phyloP scores from a whole-genome alignment of 2,329 filamentous ascomycete genomes.

The Teratosphaeria pseudoeucalypti region DNA sequence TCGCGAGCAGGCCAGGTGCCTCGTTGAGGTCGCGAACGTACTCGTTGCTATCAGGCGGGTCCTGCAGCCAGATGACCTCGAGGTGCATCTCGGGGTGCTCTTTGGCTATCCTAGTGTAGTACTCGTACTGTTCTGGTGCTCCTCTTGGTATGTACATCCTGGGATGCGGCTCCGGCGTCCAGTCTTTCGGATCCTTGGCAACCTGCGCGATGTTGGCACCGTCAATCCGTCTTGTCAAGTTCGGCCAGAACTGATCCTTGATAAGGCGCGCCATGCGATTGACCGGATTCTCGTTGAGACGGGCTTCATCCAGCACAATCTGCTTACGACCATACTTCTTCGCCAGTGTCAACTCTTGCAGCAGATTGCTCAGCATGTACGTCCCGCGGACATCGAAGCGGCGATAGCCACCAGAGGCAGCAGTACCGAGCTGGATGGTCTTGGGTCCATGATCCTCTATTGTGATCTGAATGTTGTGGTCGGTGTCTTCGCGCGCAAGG shows the following conservation, averaged over 20 bases:
- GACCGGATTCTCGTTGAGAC: slow-evolving; percentile 91
- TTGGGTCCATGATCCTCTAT: slow-evolving; percentile 94
- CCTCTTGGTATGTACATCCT: slow-evolving; percentile 83
- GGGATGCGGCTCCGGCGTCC: slow-evolving; percentile 79
- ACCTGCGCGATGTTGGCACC: slow-evolving; percentile 77
- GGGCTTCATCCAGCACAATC: slow-evolving; percentile 81
- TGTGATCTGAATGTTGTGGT: slow-evolving; percentile 92
- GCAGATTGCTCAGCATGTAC: slow-evolving; percentile 92
- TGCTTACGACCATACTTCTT: slow-evolving; percentile 82
- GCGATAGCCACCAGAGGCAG: slow-evolving; percentile 74
- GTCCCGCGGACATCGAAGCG: slow-evolving; percentile 87
- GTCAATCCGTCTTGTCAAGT: slow-evolving; percentile 81
- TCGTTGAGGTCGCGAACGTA: slow-evolving; percentile 74
- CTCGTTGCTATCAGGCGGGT: slow-evolving; percentile 56
- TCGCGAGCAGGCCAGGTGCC: slow-evolving; percentile 78
- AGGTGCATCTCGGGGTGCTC: slow-evolving; percentile 74
- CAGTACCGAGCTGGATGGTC: slow-evolving; percentile 75
- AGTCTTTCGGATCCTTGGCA: slow-evolving; percentile 86
- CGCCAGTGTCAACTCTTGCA: slow-evolving; percentile 88
- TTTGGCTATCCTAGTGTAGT: slow-evolving; percentile 71
- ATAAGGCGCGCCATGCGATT: slow-evolving; percentile 78
- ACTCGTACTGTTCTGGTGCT: slow-evolving; percentile 78
- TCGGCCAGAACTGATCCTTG: slow-evolving; percentile 84
- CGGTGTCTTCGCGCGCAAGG: slow-evolving; percentile 78
- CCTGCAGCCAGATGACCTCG: slow-evolving; percentile 71